These are phyloP conservation scores for Alternaria sp. DNA, from an alignment of 2,329 filamentous ascomycete species.

Conservation along the genomic window DNA sequence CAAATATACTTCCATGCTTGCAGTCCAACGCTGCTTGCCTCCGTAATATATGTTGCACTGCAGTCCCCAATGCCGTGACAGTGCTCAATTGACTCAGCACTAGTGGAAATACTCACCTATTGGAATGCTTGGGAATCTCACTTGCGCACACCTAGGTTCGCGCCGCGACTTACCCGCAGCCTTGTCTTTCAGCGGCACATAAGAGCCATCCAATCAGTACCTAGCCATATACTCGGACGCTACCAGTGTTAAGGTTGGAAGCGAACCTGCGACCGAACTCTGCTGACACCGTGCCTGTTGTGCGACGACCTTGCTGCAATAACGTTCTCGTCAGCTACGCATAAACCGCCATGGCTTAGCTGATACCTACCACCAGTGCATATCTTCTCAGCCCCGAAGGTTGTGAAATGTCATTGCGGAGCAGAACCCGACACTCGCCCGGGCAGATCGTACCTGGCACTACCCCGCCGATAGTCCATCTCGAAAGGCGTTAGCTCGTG, in stretches of 20 bases:
- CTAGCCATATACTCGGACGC: background rate
- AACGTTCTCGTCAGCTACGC: background rate
- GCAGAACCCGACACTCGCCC: background rate
- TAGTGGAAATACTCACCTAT: background rate
- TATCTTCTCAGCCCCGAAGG: background rate
- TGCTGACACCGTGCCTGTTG: background rate
- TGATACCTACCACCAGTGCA: background rate
- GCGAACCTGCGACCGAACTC: background rate
- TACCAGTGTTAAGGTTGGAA: background rate
- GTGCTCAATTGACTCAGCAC: background rate
- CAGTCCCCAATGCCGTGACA: background rate
- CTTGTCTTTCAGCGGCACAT: constrained; percentile 4
- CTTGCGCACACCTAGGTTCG: constrained; percentile 7
- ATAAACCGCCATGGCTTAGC: background rate
- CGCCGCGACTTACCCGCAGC: constrained; percentile 17
- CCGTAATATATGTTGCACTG: background rate
- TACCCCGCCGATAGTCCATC: constrained; percentile 2
- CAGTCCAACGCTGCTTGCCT: background rate
- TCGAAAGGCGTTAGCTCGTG: background rate
- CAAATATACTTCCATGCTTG: background rate
- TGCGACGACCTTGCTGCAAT: background rate
- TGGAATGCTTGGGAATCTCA: background rate
- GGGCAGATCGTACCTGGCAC: constrained; percentile 6
- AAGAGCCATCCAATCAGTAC: constrained; percentile 10
- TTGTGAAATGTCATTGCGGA: background rate